phyloP scores from a whole-genome alignment of 306 rosid species.

The Cucurbita pepo region DNA sequence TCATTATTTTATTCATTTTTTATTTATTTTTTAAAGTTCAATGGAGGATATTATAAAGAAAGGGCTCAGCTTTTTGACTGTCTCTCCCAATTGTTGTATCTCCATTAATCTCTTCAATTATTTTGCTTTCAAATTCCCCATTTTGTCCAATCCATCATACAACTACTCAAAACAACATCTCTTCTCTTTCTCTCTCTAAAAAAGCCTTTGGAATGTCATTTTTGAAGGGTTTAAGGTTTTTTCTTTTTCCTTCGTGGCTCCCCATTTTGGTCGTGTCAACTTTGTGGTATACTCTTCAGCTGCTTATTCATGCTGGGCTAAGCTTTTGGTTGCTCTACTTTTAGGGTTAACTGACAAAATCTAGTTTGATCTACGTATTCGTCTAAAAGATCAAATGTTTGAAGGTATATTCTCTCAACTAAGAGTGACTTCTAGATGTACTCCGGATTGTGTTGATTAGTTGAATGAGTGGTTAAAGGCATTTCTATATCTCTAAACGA shows the following conservation, averaged over 20 bases:
- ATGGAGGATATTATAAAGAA: neutral
- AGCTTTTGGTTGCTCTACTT: neutral
- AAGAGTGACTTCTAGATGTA: too few species aligned
- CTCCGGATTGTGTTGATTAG: neutral
- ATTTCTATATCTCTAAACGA: too few species aligned
- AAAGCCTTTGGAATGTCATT: neutral
- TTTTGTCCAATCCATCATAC: neutral
- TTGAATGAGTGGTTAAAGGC: neutral
- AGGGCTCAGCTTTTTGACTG: constrained; percentile 1
- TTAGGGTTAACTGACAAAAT: neutral
- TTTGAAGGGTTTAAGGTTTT: neutral
- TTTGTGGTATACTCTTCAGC: neutral
- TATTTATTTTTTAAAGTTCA: too few species aligned
- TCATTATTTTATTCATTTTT: too few species aligned
- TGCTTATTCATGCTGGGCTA: neutral
- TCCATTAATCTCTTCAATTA: neutral
- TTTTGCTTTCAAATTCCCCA: neutral
- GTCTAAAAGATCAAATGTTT: too few species aligned
- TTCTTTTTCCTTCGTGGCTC: neutral
- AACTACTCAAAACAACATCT: neutral
- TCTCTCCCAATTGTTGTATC: neutral
- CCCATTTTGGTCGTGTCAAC: neutral
- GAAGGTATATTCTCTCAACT: too few species aligned
- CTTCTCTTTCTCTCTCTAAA: neutral
- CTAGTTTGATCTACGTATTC: neutral